Base-by-base conservation (phyloP, 371 early-diverging fungal species). In the Saksenaea oblongispora region DNA sequence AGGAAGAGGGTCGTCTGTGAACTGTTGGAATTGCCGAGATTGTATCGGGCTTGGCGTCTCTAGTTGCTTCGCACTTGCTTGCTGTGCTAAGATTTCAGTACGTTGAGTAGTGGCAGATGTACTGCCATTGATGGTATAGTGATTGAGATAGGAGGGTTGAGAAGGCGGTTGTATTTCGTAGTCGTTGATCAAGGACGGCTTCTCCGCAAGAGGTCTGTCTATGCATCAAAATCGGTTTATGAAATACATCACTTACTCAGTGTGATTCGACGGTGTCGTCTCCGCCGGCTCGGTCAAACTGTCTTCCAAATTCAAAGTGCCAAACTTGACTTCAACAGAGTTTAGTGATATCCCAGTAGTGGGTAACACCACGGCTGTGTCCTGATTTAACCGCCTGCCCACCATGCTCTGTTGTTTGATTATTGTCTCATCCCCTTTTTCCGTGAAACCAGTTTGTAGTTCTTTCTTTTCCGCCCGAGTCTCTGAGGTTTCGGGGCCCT, bases 331-430 rank as follows among this genome's bases (percentile, higher is more conserved):
- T 58, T 88, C 91, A 31, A 91, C 83, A 34, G 87, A 75, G 54
- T 86, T 86, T 7, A 91, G 70, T 22, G 83, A 71, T 17, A 87
- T 70, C 24, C 80, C 78, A 44, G 84, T 84, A 34, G 77, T 78
- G 8, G 95, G 94, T 88, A 94, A 91, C 10, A 94, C 93, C 17
- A 95, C 94, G 34, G 94, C 86, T 8, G 89, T 89, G 66, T 93
- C 93, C 74, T 94, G 94, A 65, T 91, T 88, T 65, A 92, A 84
- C 62, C 80, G 84, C 64, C 79, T 86, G 27, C 56, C 60, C 15
- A 47, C 60, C 13, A 79, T 36, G 5, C 42, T 24, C 58, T 65
- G 61, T 39, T 53, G 34, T 13, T 62, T 56, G 44, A 58, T 28
- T 34, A n/a, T 24, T 17, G 37, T 53, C 5, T 39, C 51, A 18